phyloP scores from a whole-genome alignment of 2,329 filamentous ascomycete genomes.

The Alternaria sp. region DNA sequence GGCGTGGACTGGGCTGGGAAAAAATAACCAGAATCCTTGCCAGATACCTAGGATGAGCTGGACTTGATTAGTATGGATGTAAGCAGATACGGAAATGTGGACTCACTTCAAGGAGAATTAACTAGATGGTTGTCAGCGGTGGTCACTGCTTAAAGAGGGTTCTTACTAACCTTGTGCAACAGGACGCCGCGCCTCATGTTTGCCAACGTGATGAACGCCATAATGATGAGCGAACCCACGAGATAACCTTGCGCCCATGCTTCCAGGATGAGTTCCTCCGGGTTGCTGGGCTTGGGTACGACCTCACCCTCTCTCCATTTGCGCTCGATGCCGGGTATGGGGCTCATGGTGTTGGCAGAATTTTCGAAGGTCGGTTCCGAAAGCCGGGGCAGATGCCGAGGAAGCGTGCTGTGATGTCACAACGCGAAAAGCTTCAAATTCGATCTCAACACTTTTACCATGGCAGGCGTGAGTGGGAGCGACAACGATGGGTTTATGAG shows the following conservation, averaged over 20 bases:
- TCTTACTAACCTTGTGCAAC: constrained; percentile 52
- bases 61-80: constrained; percentile 9
- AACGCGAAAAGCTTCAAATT: constrained; percentile 16
- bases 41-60: constrained; percentile 63
- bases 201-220: constrained; percentile 56
- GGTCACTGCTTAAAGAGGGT: background rate
- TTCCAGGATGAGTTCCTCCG: constrained; percentile 46
- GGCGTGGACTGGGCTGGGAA: constrained; percentile 61
- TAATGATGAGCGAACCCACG: constrained; percentile 54
- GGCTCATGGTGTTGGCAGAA: constrained; percentile 28
- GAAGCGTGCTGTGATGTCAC: constrained; percentile 31
- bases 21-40: constrained; percentile 67
- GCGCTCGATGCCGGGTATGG: constrained; percentile 9
- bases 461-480: constrained; percentile 17
- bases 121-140: constrained; percentile 31
- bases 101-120: constrained; percentile 54
- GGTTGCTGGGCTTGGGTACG: constrained; percentile 40
- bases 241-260: constrained; percentile 51
- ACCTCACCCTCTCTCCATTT: constrained; percentile 20
- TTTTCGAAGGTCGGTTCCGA: constrained; percentile 17
- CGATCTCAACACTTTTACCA: constrained; percentile 24
- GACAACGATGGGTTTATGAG: constrained; percentile 4
- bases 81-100: background rate
- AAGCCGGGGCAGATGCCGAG: constrained; percentile 22
- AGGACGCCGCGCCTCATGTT: constrained; percentile 57